These are phyloP conservation scores for Cylindrotheca closterium DNA, from an alignment of 108 stramenopile genomes.

Conservation along the genomic window DNA sequence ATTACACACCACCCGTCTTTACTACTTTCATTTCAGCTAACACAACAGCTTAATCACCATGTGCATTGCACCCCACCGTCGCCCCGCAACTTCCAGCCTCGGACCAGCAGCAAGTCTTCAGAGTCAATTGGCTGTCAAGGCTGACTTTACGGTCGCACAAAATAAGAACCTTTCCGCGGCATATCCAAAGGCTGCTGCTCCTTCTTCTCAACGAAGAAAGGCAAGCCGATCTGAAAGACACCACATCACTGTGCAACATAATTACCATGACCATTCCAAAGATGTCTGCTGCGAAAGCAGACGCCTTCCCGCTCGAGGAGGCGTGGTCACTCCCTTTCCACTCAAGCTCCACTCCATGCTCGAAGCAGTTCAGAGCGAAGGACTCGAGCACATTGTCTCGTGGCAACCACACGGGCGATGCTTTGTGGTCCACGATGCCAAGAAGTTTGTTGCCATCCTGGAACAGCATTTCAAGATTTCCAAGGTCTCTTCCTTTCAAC, in stretches of 20 bases:
- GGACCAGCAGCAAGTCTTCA: neutral
- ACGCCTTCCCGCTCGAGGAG: constrained; percentile 37
- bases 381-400: constrained; percentile 16
- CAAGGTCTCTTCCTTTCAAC: constrained; percentile 88
- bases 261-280: constrained; percentile 73
- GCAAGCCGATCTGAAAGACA: neutral
- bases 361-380: constrained; percentile 8
- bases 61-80: neutral
- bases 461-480: constrained; percentile 86
- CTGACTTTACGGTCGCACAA: neutral
- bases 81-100: neutral
- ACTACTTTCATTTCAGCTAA: no score
- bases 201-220: neutral
- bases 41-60: neutral
- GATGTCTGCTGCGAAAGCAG: constrained; percentile 32
- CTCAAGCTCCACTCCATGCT: constrained; percentile 23
- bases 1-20: neutral
- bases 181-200: neutral
- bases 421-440: constrained; percentile 2
- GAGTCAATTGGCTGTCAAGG: neutral
- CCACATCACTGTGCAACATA: constrained; percentile 48
- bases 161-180: no score
- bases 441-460: constrained; percentile 48
- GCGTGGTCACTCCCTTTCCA: constrained; percentile 53
- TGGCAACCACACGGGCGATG: constrained; percentile 3